Evolutionary conservation across 73 alveolate genomes (phyloP), one percentile per base, ranked within the genome.

Genomic region (Paraurostyla sp.): DNA sequence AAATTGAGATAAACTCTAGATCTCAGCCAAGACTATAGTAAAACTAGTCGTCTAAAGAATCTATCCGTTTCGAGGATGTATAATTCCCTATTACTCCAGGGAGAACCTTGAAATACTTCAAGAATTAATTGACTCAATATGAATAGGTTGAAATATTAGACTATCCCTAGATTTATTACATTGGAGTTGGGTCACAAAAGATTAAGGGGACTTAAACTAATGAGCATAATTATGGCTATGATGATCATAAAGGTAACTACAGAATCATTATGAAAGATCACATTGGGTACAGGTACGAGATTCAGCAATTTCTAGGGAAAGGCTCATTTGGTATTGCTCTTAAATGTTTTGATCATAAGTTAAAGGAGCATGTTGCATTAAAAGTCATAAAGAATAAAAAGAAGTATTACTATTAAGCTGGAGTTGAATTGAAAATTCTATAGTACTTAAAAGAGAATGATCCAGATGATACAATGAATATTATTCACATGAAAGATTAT

Each of bases 191-290:
- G 9, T 9, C 62, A 20, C 9, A 13, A 7, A 78, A 78, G 40
- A 40, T 78, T 7, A 78, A 78, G 32, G 89, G 80, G 9, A 36
- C 76, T n/a, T 29, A 20, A 7, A 6, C 78, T 0, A 54, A 50
- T 57, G 76, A 78, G 30, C 49, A 25, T 40, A 91, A 94, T 62
- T 73, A 25, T 27, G 90, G 86, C 9, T 86, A 94, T 88, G 98
- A 97, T 85, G 98, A 96, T 60, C 91, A 92, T 71, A 94, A 95
- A 56, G 99, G 99, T 29, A 97, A 98, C 80, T 98, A 98, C 82
- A 85, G 85, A 48, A 83, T 94, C 25, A 78, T 88, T 33, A 76
- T 90, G 71, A 96, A 94, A 63, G 98, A 97, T 71, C 99, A 98
- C 78, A 93, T 98, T 49, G 94, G 91, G 51, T 98, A 94, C 78